phyloP scores from a whole-genome alignment of 208 protist genomes.

The Naegleria gruberi region DNA sequence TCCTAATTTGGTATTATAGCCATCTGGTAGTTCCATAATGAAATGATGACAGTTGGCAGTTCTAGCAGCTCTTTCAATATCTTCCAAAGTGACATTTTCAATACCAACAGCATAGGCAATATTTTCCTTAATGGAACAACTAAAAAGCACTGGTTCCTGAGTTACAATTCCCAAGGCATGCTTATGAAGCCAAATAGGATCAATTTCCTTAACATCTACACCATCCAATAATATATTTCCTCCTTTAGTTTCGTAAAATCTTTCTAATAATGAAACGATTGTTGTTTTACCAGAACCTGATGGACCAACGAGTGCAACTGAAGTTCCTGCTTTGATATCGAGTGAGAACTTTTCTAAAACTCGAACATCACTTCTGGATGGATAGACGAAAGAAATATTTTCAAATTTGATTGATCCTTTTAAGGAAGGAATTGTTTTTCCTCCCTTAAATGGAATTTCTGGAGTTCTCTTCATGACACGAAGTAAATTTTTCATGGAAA shows the following conservation, averaged over 20 bases:
- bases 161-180: slow-evolving; percentile 44
- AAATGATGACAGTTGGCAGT: not conserved
- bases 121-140: slow-evolving; percentile 67
- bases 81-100: not conserved
- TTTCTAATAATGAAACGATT: not conserved
- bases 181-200: slow-evolving; percentile 51
- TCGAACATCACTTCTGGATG: not conserved
- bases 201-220: slow-evolving; percentile 30
- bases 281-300: slow-evolving; percentile 34
- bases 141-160: slow-evolving; percentile 64
- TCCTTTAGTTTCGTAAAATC: not conserved
- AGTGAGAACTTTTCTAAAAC: slow-evolving; percentile 54
- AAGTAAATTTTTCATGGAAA: not conserved
- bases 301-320: slow-evolving; percentile 81
- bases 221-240: slow-evolving; percentile 2
- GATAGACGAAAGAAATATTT: not conserved
- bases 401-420: not conserved
- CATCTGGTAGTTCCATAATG: slow-evolving; percentile 39
- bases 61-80: not conserved
- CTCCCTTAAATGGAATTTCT: not conserved
- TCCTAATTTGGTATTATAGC: slow-evolving; percentile 40
- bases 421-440: not conserved
- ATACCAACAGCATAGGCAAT: slow-evolving; percentile 47
- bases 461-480: not conserved
- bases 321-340: slow-evolving; percentile 63